A percentile compares a stretch with the other conserved stretches of the same genome.
These are phyloP conservation scores for Fusarium scirpi DNA, from an alignment of 2,329 filamentous ascomycete species.

Conservation along the genomic window DNA sequence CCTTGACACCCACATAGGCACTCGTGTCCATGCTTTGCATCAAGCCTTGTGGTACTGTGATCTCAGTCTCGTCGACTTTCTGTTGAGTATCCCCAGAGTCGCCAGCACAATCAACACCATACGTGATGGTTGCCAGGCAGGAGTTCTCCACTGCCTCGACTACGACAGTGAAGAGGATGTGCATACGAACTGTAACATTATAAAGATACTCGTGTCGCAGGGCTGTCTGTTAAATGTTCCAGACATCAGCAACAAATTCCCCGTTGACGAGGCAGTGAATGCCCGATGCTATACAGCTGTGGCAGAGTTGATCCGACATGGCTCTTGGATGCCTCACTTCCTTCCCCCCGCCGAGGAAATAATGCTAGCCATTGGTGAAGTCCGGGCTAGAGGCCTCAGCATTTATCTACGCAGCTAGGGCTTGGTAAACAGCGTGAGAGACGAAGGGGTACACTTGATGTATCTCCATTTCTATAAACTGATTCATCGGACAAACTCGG, in stretches of 20 bases:
- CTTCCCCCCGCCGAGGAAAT: background rate
- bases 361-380: background rate
- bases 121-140: background rate
- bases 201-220: background rate
- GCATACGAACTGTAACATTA: background rate
- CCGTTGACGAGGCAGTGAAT: background rate
- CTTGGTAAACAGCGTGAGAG: too few species aligned
- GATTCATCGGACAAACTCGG: background rate
- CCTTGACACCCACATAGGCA: conserved; percentile 5
- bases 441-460: background rate
- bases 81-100: background rate
- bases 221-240: background rate
- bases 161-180: rapidly evolving
- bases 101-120: background rate
- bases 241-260: background rate
- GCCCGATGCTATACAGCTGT: background rate
- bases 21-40: conserved; percentile 9
- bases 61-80: background rate
- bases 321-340: background rate
- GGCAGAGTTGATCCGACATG: background rate
- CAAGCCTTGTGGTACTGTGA: background rate
- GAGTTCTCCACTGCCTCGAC: conserved; percentile 3
- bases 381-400: background rate
- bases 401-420: rapidly evolving
- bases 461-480: background rate